Base-by-base conservation (phyloP, 106 monocot genomes). In the Iris macrosiphon region DNA sequence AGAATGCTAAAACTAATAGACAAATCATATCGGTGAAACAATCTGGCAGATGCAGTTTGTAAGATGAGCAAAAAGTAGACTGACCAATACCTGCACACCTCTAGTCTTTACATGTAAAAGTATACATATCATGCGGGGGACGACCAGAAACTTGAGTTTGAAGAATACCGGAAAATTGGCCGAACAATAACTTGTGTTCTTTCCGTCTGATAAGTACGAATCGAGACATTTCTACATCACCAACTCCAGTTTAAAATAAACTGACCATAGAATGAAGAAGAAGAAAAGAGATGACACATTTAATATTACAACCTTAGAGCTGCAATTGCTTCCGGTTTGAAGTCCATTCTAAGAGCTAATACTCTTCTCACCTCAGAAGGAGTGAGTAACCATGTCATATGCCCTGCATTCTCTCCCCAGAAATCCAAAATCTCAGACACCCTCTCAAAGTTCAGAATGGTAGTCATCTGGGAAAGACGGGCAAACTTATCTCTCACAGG, bases 351-450 rank as follows among this genome's bases (percentile, higher is more conserved):
- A 24, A 98, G 86, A 5, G 80, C 86, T 47, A 98, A 65, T n/a
- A 91, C 75, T 43, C 96, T 82, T 46, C 90, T 76, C 15, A 98
- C 90, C 69, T 96, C 96, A 1, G 96, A 76, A 28, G 96, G 96
- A 7, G 96, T 96, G 14, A 96, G 73, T 39, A 90, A 31, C 96
- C 96, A 96, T 23, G 96, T 96, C 79, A 96, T 76, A 18, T 90
- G 89, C 1, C 90, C 96, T 3, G 90, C 80, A 69, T 96, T 96
- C 60, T 96, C 90, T 2, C 95, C 96, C 96, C 89, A 96, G 77
- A 96, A 90, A 57, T 90, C 96, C 54, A 90, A 42, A 15, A 96
- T 96, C 72, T 96, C 96, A 1, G 90, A 83, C 7, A 91, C 96
- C 70, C 74, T 83, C 69, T 98, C 96, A 12, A 98, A 80, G 59